Evolutionary conservation across 1,139 yeast species (phyloP).

Genomic region (Arxiozyma telluris): DNA sequence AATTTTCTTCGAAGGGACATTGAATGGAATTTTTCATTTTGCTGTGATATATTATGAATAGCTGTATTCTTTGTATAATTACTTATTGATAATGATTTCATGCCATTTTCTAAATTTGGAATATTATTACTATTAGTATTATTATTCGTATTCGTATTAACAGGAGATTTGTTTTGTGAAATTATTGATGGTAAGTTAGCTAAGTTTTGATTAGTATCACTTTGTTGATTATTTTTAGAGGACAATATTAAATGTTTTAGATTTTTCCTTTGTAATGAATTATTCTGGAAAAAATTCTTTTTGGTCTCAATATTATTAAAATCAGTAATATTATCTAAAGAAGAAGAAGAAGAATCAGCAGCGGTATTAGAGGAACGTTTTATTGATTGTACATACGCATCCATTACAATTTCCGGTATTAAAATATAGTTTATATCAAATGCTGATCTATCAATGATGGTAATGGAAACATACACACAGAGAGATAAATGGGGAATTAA

Average conservation of each 20-base stretch:
- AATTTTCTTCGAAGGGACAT: background rate
- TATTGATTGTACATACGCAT: background rate
- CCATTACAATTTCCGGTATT: background rate
- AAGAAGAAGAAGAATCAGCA: background rate
- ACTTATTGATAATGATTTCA: background rate
- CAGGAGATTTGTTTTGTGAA: too few relatives aligned
- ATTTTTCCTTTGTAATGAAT: constrained; percentile 63
- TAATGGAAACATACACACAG: too few relatives aligned
- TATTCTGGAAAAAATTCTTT: constrained; percentile 32
- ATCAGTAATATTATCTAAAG: background rate
- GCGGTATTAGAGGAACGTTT: background rate
- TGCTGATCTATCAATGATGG: too few relatives aligned
- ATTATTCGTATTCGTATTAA: too few relatives aligned
- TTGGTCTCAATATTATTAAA: background rate
- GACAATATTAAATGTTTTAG: constrained; percentile 56
- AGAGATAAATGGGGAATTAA: too few relatives aligned
- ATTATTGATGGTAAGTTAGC: too few relatives aligned
- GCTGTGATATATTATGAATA: background rate
- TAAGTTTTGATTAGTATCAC: too few relatives aligned
- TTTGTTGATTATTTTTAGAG: background rate
- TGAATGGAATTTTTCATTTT: background rate
- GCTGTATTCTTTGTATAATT: background rate
- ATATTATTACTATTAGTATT: background rate
- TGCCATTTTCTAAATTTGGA: background rate
- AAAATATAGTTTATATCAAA: too few relatives aligned